These are phyloP conservation scores for Isoetes engelmannii DNA, from an alignment of 83 land plant genomes.

Conservation along the genomic window DNA sequence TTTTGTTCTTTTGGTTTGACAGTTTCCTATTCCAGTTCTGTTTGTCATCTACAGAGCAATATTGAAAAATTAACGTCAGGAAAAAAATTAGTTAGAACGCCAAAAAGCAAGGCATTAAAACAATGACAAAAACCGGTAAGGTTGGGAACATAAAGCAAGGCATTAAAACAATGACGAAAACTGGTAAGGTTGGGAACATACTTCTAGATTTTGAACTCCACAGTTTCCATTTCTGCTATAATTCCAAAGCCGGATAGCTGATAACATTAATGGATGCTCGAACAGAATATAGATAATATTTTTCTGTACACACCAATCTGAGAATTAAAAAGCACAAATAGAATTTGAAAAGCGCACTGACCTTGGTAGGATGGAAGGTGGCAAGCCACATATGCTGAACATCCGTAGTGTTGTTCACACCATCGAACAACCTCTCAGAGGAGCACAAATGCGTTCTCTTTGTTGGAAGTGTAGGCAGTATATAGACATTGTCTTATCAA, in stretches of 20 bases:
- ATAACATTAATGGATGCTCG: constrained; percentile 2
- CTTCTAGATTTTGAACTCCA: constrained; percentile 1
- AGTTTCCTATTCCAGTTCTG: no score
- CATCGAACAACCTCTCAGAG: constrained; percentile 1
- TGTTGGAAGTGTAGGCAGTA: background rate
- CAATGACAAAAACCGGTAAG: no score
- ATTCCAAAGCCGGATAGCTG: background rate
- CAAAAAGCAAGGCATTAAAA: no score
- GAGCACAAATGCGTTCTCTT: background rate
- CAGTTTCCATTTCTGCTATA: constrained; percentile 1
- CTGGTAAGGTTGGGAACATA: background rate
- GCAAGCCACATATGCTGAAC: constrained; percentile 2
- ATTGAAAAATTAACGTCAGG: no score
- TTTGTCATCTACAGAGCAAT: no score
- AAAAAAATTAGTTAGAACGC: no score
- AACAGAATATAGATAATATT: background rate
- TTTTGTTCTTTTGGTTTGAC: no score
- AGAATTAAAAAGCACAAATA: background rate
- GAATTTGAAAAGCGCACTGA: background rate
- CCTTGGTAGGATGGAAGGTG: background rate
- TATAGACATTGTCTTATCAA: constrained; percentile 1
- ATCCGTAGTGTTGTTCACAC: constrained; percentile 6
- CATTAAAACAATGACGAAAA: no score
- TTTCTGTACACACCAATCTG: background rate
- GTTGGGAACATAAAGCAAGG: background rate